A percentile compares a stretch with the other conserved stretches of the same genome.
Evolutionary conservation across 257 asterid species (phyloP).

Genomic region (Thymus quinquecostatus): DNA sequence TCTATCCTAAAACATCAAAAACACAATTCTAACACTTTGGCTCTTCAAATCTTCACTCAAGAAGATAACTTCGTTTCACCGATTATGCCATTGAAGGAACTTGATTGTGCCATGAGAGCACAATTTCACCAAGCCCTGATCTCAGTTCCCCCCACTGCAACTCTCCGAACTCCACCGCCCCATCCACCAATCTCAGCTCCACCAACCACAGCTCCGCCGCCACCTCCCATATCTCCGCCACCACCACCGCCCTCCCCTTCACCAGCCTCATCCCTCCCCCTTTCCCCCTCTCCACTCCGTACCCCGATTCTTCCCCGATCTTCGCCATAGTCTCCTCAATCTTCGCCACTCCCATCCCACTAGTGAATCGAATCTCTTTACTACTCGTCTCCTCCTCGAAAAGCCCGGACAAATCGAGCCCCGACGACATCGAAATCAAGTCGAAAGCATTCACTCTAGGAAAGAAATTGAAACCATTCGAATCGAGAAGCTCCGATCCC

Average conservation of each 20-base stretch:
- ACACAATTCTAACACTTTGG: too few relatives aligned
- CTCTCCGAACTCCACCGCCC: too few relatives aligned
- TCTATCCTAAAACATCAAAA: too few relatives aligned
- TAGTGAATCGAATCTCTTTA: constrained; percentile 69
- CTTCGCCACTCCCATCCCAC: constrained; percentile 41
- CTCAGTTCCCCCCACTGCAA: too few relatives aligned
- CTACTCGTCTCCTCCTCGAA: constrained; percentile 53
- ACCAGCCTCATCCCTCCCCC: constrained; percentile 61
- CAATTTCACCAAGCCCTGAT: too few relatives aligned
- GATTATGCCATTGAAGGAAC: too few relatives aligned
- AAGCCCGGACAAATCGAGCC: constrained; percentile 69
- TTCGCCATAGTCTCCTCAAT: constrained; percentile 61
- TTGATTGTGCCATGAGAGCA: too few relatives aligned
- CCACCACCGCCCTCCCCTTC: constrained; percentile 55
- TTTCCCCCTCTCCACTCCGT: constrained; percentile 49
- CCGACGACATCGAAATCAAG: constrained; percentile 75
- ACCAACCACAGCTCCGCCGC: constrained; percentile 60
- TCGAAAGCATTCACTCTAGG: constrained; percentile 75
- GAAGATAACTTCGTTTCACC: too few relatives aligned
- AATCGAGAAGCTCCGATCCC: constrained; percentile 35
- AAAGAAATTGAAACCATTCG: constrained; percentile 33
- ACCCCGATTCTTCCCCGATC: constrained; percentile 58
- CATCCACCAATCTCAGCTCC: constrained; percentile 62
- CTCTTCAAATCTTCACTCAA: too few relatives aligned
- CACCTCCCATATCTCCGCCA: constrained; percentile 57